Evolutionary conservation across 108 stramenopile genomes (phyloP), one percentile per base, ranked within the genome.

Genomic region (Phaeodactylum tricornutum): DNA sequence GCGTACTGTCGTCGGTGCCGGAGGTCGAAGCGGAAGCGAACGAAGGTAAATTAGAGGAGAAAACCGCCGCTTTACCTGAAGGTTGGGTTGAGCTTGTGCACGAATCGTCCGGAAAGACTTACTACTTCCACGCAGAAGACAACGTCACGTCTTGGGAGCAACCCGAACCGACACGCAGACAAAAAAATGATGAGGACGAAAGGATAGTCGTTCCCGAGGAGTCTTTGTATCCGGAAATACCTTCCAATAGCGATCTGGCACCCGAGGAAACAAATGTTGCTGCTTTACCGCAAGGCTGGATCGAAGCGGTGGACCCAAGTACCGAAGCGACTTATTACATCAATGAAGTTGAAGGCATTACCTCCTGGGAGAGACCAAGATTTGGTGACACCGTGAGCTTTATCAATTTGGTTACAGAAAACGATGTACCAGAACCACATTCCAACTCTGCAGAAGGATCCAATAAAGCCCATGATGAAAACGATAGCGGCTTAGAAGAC

Each of bases 11-110:
- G 15, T 11, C n/a, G 7, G 42, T 16, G 15, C 8, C 12, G n/a
- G 17, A 17, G 42, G 16, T 8, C 12, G 16, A 8, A 2, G 27
- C 1, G 26, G 53, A 26, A 1, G 47, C 29, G 25, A 23, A 11
- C 1, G 32, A 57, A 14, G 47, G 28, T 3, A 14, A 40, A 22
- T 27, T 11, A 9, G 32, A 21, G 29, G 22, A 12, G 16, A 8
- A 15, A 5, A 11, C 12, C 12, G n/a, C n/a, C 14, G 19, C 37
- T 42, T 33, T 81, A 23, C 80, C 75, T 17, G 65, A 58, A 1
- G 74, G 66, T 4, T 91, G 89, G 89, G 53, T 54, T 0, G 75
- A 77, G 38, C 33, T 56, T 15, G 25, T 62, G 0, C 82, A 91
- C 58, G 37, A 53, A 26, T n/a, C 50, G 6, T 53, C 69, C 17